Conservation (phyloP, 2,329 filamentous ascomycete genomes). For the Trichophaea hybrida region DNA sequence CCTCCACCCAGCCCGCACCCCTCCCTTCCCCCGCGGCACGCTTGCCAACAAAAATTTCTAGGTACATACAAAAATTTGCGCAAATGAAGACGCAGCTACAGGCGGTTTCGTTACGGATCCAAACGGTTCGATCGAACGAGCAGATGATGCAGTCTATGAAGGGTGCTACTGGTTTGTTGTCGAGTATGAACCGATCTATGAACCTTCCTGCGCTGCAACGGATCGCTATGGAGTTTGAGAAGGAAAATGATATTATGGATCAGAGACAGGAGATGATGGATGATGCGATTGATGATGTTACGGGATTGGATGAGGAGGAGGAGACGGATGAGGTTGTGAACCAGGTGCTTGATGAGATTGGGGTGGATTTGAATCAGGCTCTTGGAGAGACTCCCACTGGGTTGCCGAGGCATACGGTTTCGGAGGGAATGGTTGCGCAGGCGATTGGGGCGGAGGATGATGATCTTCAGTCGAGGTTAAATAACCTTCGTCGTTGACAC, state of each 20-base stretch:
- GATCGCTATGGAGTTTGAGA: slow-evolving; percentile 98
- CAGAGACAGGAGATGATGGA: slow-evolving; percentile 99
- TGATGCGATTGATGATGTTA: slow-evolving; percentile 93
- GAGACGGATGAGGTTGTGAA: slow-evolving; percentile 95
- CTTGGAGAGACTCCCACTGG: slow-evolving; percentile 83
- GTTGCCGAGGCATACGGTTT: slow-evolving; percentile 55
- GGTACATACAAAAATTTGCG: slow-evolving; percentile 97
- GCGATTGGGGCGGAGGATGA: slow-evolving; percentile 63
- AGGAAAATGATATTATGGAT: slow-evolving; percentile 98
- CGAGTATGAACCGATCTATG: slow-evolving; percentile 96
- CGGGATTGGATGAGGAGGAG: slow-evolving; percentile 78
- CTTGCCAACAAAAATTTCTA: slow-evolving; percentile 29
- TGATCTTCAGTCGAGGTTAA: slow-evolving; percentile 82
- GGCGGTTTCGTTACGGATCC: slow-evolving; percentile 85
- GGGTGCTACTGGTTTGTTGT: slow-evolving; percentile 78
- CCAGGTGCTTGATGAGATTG: slow-evolving; percentile 91
- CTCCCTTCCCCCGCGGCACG: neutral
- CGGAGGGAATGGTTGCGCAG: slow-evolving; percentile 70
- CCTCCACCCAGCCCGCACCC: neutral
- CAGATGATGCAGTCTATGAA: slow-evolving; percentile 99
- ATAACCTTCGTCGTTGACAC: slow-evolving; percentile 50
- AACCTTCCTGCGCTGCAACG: slow-evolving; percentile 88
- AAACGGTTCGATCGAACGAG: slow-evolving; percentile 95
- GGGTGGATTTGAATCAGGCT: slow-evolving; percentile 81
- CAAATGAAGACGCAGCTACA: slow-evolving; percentile 95